These are phyloP conservation scores for Tubosaeta sp. DNA, from an alignment of 768 basidiomycete genomes.

Conservation along the genomic window DNA sequence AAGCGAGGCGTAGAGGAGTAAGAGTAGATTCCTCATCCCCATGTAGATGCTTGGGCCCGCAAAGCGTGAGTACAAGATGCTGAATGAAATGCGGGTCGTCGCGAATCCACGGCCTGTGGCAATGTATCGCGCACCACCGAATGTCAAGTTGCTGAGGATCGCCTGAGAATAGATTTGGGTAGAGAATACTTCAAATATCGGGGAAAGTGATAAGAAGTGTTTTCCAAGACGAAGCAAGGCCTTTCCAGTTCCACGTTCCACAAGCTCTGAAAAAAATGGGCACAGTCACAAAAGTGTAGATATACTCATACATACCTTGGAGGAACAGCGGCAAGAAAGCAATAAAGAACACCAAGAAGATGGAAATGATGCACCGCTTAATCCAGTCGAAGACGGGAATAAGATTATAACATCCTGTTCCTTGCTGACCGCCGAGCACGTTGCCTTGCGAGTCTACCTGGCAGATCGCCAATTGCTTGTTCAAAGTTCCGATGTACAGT, in stretches of 20 bases:
- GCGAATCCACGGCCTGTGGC: constrained; percentile 99
- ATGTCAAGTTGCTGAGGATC: constrained; percentile 93
- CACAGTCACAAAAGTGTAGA: not conserved
- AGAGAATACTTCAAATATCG: constrained; percentile 97
- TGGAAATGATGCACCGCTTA: constrained; percentile 91
- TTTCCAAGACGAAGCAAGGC: constrained; percentile 92
- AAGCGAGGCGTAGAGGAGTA: constrained; percentile 89
- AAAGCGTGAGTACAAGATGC: constrained; percentile 96
- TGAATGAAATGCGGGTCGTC: constrained; percentile 93
- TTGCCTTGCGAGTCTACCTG: constrained; percentile 77
- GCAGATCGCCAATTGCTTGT: constrained; percentile 89
- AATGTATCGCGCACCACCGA: constrained; percentile 98
- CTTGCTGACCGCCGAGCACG: constrained; percentile 77
- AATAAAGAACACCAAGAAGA: constrained; percentile 98
- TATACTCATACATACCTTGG: constrained; percentile 58
- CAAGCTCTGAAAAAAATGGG: constrained; percentile 58
- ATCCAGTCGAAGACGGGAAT: constrained; percentile 98
- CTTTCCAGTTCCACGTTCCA: constrained; percentile 93
- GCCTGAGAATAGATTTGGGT: constrained; percentile 98
- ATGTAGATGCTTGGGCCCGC: constrained; percentile 99
- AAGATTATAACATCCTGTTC: constrained; percentile 82
- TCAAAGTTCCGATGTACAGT: constrained; percentile 92
- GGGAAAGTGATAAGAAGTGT: constrained; percentile 95
- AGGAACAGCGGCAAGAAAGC: constrained; percentile 95
- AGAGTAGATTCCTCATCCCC: constrained; percentile 89